These are phyloP conservation scores for Pyrenophora seminiperda DNA, from an alignment of 2,329 filamentous ascomycete genomes.

Conservation along the genomic window DNA sequence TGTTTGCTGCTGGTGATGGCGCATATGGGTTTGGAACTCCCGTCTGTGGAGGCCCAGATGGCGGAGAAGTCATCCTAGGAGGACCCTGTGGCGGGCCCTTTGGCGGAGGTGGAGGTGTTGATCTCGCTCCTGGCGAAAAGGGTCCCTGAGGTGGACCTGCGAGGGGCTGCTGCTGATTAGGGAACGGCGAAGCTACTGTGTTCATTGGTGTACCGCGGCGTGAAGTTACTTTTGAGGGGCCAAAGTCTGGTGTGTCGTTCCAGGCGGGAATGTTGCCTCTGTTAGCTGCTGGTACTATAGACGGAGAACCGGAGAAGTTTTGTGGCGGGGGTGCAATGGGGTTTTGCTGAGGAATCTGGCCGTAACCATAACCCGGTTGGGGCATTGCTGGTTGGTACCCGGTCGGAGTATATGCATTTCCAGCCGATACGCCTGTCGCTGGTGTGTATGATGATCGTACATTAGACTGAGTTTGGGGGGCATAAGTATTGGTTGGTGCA, in stretches of 20 bases:
- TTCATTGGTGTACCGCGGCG: conserved; percentile 76
- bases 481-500: conserved; percentile 36
- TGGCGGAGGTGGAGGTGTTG: conserved; percentile 78
- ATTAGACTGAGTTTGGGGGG: conserved; percentile 34
- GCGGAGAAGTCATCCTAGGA: conserved; percentile 69
- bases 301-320: conserved; percentile 69
- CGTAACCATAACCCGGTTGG: conserved; percentile 52
- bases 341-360: conserved; percentile 51
- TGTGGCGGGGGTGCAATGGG: conserved; percentile 66
- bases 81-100: conserved; percentile 65
- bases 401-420: conserved; percentile 53
- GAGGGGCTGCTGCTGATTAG: conserved; percentile 63
- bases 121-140: conserved; percentile 63
- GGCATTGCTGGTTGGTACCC: conserved; percentile 60
- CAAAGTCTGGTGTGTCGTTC: conserved; percentile 91
- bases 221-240: conserved; percentile 68
- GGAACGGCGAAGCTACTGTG: conserved; percentile 76
- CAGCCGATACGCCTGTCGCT: conserved; percentile 11
- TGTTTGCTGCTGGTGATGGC: conserved; percentile 55
- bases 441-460: conserved; percentile 24
- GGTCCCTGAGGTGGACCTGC: conserved; percentile 59
- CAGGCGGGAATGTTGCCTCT: conserved; percentile 77
- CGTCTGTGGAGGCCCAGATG: conserved; percentile 57
- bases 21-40: conserved; percentile 65
- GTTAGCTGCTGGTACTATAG: conserved; percentile 66